phyloP scores from a whole-genome alignment of 352 stramenopile species.

The Globisporangium heterothallicum region DNA sequence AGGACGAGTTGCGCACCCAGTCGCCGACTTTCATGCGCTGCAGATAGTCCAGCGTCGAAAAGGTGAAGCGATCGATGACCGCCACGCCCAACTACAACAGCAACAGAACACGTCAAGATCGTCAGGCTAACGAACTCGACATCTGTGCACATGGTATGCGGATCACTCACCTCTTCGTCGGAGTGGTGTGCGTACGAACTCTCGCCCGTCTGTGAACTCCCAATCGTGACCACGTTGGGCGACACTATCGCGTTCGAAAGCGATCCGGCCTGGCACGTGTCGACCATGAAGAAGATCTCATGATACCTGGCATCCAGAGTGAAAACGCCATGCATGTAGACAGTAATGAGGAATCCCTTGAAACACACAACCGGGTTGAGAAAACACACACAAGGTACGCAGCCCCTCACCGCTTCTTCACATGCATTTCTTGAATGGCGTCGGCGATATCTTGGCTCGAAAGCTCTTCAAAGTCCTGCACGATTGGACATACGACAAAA shows the following conservation, averaged over 20 bases:
- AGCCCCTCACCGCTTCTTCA: slow-evolving; percentile 72
- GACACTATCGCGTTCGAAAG: slow-evolving; percentile 82
- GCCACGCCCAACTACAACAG: slow-evolving; percentile 58
- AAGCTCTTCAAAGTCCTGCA: slow-evolving; percentile 93
- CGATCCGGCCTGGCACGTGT: slow-evolving; percentile 96
- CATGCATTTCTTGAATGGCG: slow-evolving; percentile 92
- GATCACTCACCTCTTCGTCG: slow-evolving; percentile 66
- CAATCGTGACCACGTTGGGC: slow-evolving; percentile 91
- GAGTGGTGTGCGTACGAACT: slow-evolving; percentile 95
- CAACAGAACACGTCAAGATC: background rate
- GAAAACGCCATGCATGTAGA: background rate
- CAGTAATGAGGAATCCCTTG: background rate
- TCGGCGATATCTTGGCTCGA: slow-evolving; percentile 92
- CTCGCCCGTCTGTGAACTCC: slow-evolving; percentile 87
- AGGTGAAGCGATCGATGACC: slow-evolving; percentile 89
- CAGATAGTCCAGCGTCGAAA: slow-evolving; percentile 84
- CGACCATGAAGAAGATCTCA: slow-evolving; percentile 96
- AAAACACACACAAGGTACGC: background rate
- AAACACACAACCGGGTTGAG: no score
- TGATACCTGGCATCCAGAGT: slow-evolving; percentile 65
- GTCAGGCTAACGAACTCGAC: background rate
- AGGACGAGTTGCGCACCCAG: slow-evolving; percentile 54
- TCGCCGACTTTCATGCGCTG: slow-evolving; percentile 79
- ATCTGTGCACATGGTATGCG: background rate
- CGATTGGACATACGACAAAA: background rate